Evolutionary conservation across 2,329 filamentous ascomycete species (phyloP), one percentile per base, ranked within the genome.

Genomic region (Phyllosticta capitalensis): DNA sequence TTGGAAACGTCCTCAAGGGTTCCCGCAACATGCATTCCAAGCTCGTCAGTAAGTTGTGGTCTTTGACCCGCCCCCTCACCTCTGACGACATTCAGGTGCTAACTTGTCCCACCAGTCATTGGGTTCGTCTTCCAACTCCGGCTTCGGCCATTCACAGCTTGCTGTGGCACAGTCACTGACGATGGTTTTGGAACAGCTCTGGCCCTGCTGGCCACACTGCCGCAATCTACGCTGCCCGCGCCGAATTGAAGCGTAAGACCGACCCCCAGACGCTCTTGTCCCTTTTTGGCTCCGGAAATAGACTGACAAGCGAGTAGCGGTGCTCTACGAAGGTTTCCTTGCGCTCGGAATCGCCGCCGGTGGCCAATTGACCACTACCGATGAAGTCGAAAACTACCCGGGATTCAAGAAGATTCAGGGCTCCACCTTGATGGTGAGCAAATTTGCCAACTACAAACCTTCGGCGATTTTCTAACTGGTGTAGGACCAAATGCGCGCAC

Each of bases 121-220:
- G 70, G 67, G 69, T 71, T 66, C 59, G 72, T 67, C 61, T 59
- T 49, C 45, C 33, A 14, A 28, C 52, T 38, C 58, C 26, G 26
- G 26, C 30, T 45, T 24, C 28, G 20, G 33, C n/a, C 49, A 57
- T 57, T 53, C 30, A 52, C 62, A 53, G 61, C 55, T 54, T 55
- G 54, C 30, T 57, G 61, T 56, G 52, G 56, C 63, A 63, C 62
- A 54, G 60, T 33, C 83, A 91, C 45, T 60, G 52, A 64, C 54
- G 28, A 38, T 7, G 5, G 88, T 52, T 61, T 52, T 54, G 90
- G 77, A 51, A 60, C 61, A 92, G 94, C 79, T 99, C 94, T 63
- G 94, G 94, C 79, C 94, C 94, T 64, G 94, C 92, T 67, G 94
- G 92, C 76, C 94, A 99, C 79, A 99, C 94, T 53, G 94, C 94